phyloP scores from a whole-genome alignment of 768 basidiomycete genomes.

The Termitomyces sp. region DNA sequence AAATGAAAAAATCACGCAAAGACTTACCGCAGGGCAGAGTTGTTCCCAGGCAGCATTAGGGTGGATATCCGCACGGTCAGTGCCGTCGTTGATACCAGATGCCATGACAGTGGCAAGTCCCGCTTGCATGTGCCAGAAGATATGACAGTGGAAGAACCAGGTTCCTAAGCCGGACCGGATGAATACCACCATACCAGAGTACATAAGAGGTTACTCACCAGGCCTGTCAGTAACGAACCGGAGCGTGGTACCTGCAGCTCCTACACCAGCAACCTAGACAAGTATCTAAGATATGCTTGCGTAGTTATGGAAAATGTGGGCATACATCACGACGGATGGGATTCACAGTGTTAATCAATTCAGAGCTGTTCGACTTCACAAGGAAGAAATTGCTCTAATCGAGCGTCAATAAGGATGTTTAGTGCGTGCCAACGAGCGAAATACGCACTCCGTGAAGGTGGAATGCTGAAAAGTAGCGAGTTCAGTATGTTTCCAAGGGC shows the following conservation, averaged over 20 bases:
- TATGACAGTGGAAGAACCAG: slow-evolving; percentile 25
- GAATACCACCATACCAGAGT: not conserved
- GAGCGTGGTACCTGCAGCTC: slow-evolving; percentile 25
- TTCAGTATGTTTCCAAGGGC: not conserved
- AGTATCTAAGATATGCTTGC: not conserved
- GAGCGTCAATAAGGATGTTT: not conserved
- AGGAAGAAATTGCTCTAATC: slow-evolving; percentile 33
- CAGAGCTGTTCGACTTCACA: slow-evolving; percentile 27
- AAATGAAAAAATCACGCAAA: not conserved
- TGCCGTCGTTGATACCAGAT: slow-evolving; percentile 2
- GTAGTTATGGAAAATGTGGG: not conserved
- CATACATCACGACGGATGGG: slow-evolving; percentile 34
- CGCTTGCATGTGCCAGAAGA: slow-evolving; percentile 18
- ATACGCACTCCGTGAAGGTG: slow-evolving; percentile 24
- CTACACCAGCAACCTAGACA: slow-evolving; percentile 13
- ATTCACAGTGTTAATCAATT: slow-evolving; percentile 33
- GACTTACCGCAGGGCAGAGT: slow-evolving; percentile 11
- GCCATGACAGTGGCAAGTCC: slow-evolving; percentile 18
- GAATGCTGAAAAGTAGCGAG: slow-evolving; percentile 16
- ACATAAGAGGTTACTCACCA: slow-evolving; percentile 25
- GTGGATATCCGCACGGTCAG: slow-evolving; percentile 5
- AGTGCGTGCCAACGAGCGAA: not conserved
- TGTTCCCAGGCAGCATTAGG: slow-evolving; percentile 13
- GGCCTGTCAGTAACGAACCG: slow-evolving; percentile 52
- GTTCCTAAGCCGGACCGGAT: slow-evolving; percentile 9